A percentile compares a stretch with the other conserved stretches of the same genome.
Conservation (phyloP, 139 green algal genomes). For the Haematococcus sp. region DNA sequence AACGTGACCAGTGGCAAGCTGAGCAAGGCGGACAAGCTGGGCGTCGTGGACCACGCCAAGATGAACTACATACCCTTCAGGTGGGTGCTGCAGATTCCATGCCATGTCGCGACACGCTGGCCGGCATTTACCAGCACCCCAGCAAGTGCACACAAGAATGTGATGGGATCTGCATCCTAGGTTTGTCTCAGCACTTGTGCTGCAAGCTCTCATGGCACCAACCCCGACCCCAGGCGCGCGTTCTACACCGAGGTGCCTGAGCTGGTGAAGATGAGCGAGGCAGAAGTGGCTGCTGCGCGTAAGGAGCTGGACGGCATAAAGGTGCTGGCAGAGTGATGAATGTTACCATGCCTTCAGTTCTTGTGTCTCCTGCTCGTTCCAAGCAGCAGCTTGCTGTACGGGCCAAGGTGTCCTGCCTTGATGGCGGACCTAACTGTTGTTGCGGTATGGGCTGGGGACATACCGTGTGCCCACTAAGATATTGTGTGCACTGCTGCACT, state of each 20-base stretch:
- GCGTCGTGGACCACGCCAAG: constrained; percentile 71
- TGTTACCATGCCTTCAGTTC: background rate
- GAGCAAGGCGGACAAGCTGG: constrained; percentile 90
- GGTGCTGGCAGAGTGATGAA: background rate
- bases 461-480: too few relatives aligned
- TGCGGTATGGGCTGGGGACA: background rate
- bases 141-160: too few relatives aligned
- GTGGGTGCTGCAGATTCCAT: too few relatives aligned
- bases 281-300: constrained; percentile 69
- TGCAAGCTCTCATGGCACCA: too few relatives aligned
- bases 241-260: constrained; percentile 68
- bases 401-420: too few relatives aligned
- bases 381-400: too few relatives aligned
- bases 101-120: too few relatives aligned
- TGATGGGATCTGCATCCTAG: too few relatives aligned
- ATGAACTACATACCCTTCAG: constrained; percentile 55
- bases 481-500: too few relatives aligned
- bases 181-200: too few relatives aligned
- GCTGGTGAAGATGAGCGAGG: constrained; percentile 64
- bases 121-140: too few relatives aligned
- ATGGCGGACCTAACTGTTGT: background rate
- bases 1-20: constrained; percentile 68
- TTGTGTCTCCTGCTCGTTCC: too few relatives aligned
- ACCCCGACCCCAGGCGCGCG: background rate
- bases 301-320: constrained; percentile 55